Conservation (phyloP, 176 grass and related monocot species). For the Coix lacrymajobi region DNA sequence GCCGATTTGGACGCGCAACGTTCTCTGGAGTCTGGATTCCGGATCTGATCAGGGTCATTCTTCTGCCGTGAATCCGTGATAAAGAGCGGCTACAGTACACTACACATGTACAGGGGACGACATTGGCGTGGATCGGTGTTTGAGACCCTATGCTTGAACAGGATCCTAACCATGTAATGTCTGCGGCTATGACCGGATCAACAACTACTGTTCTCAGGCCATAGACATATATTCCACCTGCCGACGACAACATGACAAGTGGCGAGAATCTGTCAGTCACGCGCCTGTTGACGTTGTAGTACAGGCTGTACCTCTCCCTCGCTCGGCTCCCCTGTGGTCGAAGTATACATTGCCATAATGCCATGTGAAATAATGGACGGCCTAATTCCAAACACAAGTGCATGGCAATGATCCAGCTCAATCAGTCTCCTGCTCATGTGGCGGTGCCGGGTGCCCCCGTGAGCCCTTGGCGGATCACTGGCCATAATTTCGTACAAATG, state of each 20-base stretch:
- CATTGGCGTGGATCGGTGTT: not conserved
- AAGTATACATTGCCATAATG: not conserved
- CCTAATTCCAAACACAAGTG: not conserved
- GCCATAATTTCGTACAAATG: not conserved
- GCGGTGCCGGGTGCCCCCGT: not conserved
- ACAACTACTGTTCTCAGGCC: not conserved
- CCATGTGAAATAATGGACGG: slow-evolving; percentile 30
- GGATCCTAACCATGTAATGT: not conserved
- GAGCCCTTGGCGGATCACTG: not conserved
- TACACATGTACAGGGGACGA: not conserved
- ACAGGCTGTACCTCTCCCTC: not conserved
- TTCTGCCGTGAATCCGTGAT: not conserved
- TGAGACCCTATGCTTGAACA: not conserved
- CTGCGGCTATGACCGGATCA: not conserved
- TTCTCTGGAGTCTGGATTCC: not conserved
- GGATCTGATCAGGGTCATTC: not conserved
- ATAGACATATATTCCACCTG: not conserved
- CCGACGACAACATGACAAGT: not conserved
- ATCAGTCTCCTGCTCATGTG: not conserved
- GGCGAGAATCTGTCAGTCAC: slow-evolving; percentile 8
- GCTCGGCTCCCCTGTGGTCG: not conserved
- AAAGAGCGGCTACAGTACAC: not conserved
- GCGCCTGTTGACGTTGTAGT: not conserved
- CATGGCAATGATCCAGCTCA: not conserved
- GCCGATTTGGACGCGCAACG: not conserved